These are phyloP conservation scores for Fusarium sp. DNA, from an alignment of 2,329 filamentous ascomycete genomes.

Conservation along the genomic window DNA sequence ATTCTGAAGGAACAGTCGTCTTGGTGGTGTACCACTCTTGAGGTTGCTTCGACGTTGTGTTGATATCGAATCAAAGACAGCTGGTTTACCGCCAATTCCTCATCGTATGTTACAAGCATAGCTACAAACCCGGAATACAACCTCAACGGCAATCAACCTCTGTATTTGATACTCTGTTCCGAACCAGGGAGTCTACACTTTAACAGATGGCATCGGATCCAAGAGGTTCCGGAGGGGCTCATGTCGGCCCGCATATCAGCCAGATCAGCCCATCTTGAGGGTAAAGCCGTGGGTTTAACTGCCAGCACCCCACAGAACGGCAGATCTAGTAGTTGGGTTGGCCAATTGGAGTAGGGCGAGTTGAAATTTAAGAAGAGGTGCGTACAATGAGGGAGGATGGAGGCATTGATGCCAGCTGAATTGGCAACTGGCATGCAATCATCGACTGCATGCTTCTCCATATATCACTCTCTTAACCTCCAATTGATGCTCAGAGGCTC, in stretches of 20 bases:
- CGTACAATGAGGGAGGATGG: neutral
- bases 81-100: neutral
- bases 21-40: neutral
- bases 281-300: neutral
- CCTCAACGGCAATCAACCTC: neutral
- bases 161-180: neutral
- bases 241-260: neutral
- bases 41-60: neutral
- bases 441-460: neutral
- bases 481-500: neutral
- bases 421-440: neutral
- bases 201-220: neutral
- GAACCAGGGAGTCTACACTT: neutral
- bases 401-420: neutral
- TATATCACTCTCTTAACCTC: neutral
- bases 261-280: constrained; percentile 2
- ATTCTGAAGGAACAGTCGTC: neutral
- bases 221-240: constrained; percentile 1
- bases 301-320: constrained; percentile 1
- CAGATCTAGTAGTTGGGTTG: neutral
- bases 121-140: neutral
- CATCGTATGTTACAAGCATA: neutral
- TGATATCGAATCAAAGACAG: neutral
- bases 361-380: neutral
- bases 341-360: neutral